Base-by-base conservation (phyloP, 1,284 basidiomycete genomes). In the Fereydounia khargensis region DNA sequence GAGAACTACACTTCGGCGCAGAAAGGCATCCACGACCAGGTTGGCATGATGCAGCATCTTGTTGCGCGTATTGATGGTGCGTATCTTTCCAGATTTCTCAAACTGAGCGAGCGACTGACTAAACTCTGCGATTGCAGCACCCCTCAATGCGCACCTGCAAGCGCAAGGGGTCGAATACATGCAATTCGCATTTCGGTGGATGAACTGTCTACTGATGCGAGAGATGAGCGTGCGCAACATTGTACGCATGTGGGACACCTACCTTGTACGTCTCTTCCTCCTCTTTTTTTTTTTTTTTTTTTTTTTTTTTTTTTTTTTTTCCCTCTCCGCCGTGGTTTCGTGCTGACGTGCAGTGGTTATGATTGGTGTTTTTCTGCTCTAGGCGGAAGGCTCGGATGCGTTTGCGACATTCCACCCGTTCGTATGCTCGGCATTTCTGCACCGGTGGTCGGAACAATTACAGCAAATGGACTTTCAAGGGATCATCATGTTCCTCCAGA, bases 401-500 rank as follows among this genome's bases (percentile, higher is more conserved):
- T 75, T 75, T 37, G 57, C 64, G 28, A 68, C 73, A 36, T 75
- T 75, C 31, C 73, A 75, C 41, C 68, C 67, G 6, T 75, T 65
- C 35, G 73, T 75, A 21, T 75, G 73, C 46, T 65, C 68, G 11
- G 73, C 70, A 8, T 71, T 75, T 21, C 40, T 75, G 37, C 60
- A 66, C 56, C 65, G 66, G 38, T 75, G 73, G 73, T 67, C 62
- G 24, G 56, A 52, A 6, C 47, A 63, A 47, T 54, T 75, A 19
- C 42, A 39, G 19, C 48, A 54, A 31, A 74, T 75, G 72, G 73
- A 75, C 33, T 75, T 75, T 33, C 72, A 74, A 89, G 91, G 90
- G 39, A 95, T 97, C 77, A 98, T 98, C 77, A 97, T 98, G 87
- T 98, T 96, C 79, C 81, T 98, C 3, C 94, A 98, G 78, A 89